These are phyloP conservation scores for Penicillium sp. DNA, from an alignment of 2,329 filamentous ascomycete species.

Conservation along the genomic window DNA sequence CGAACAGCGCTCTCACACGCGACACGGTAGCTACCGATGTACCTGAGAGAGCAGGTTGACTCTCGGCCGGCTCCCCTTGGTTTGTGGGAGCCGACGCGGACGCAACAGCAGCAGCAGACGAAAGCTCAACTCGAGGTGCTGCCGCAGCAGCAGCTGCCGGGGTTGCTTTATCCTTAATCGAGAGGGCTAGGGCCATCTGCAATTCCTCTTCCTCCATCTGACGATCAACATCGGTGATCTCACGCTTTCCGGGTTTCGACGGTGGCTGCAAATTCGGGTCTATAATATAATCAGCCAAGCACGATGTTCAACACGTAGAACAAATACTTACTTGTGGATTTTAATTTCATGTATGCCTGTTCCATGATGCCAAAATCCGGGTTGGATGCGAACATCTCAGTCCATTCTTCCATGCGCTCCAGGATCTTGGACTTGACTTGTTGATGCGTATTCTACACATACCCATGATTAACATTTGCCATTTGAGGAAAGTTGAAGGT, in stretches of 20 bases:
- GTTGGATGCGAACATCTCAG: slow-evolving; percentile 86
- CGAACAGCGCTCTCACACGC: slow-evolving; percentile 85
- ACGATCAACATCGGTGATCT: slow-evolving; percentile 83
- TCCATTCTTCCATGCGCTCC: slow-evolving; percentile 95
- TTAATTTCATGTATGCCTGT: slow-evolving; percentile 85
- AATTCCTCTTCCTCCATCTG: slow-evolving; percentile 96
- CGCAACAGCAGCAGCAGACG: slow-evolving; percentile 16
- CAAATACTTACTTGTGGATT: slow-evolving; percentile 59
- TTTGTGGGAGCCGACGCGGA: slow-evolving; percentile 16
- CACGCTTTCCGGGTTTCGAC: slow-evolving; percentile 87
- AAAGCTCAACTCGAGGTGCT: slow-evolving; percentile 34
- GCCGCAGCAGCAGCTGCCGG: slow-evolving; percentile 27
- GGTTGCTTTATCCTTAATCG: slow-evolving; percentile 76
- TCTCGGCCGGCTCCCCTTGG: slow-evolving; percentile 43
- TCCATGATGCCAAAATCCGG: slow-evolving; percentile 96
- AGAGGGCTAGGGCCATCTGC: slow-evolving; percentile 91
- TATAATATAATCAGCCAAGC: slow-evolving; percentile 34
- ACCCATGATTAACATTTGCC: background rate
- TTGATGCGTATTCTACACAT: slow-evolving; percentile 73
- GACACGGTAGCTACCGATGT: slow-evolving; percentile 96
- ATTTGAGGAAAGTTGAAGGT: background rate
- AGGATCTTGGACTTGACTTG: slow-evolving; percentile 97
- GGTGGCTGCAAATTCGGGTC: slow-evolving; percentile 89
- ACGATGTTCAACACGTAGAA: too few species aligned
- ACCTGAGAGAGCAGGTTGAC: slow-evolving; percentile 67